phyloP scores from a whole-genome alignment of 2,329 filamentous ascomycete species.

The Hymenoscyphus fructigenus region DNA sequence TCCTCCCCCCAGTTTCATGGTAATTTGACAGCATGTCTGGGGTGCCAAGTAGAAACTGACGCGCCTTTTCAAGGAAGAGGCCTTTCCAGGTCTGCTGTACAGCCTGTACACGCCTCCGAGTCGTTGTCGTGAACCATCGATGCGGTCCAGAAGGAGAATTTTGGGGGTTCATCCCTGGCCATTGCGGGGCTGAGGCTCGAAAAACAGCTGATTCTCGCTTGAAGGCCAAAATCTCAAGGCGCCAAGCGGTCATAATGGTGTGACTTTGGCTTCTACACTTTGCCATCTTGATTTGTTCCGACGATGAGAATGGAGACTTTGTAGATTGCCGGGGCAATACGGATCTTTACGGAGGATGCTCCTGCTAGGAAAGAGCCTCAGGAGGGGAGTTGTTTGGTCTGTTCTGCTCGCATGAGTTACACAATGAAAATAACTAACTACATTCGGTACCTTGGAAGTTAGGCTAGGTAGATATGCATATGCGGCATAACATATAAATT shows the following conservation, averaged over 20 bases:
- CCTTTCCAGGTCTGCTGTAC: background rate
- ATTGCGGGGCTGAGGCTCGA: conserved; percentile 1
- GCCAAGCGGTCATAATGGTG: conserved; percentile 22
- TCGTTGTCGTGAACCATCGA: background rate
- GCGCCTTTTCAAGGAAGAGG: background rate
- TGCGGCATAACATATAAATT: background rate
- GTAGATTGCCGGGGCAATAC: background rate
- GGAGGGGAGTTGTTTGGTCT: no score
- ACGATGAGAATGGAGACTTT: background rate
- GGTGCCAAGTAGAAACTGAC: background rate
- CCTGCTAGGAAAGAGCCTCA: background rate
- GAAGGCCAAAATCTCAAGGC: conserved; percentile 6
- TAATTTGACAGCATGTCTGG: background rate
- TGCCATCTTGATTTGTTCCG: conserved; percentile 2
- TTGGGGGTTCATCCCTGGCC: conserved; percentile 12
- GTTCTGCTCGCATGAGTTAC: no score
- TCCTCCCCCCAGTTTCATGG: background rate
- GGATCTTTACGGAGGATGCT: background rate
- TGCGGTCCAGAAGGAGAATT: conserved; percentile 11
- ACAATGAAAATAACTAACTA: no score
- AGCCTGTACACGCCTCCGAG: background rate
- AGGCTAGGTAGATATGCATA: no score
- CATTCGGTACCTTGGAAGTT: no score
- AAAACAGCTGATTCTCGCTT: conserved; percentile 12
- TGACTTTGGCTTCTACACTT: conserved; percentile 17